Conservation (phyloP, 768 basidiomycete species). For the Polyporus arcularius region DNA sequence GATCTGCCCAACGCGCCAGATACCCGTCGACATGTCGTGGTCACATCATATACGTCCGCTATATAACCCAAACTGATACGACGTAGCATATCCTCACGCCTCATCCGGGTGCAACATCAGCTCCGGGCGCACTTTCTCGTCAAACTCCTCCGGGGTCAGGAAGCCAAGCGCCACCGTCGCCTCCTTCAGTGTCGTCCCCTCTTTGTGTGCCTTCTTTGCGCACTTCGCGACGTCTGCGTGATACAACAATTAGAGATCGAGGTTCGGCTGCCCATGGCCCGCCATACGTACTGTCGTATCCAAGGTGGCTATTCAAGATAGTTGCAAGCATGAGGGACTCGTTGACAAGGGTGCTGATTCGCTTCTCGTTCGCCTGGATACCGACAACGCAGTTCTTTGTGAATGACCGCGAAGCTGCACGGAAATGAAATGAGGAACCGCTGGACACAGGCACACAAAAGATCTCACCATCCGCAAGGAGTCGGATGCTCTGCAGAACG, state of each 20-base stretch:
- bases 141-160: conserved; percentile 89
- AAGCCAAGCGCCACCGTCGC: conserved; percentile 88
- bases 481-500: conserved; percentile 91
- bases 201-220: conserved; percentile 99
- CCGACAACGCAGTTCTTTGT: conserved; percentile 97
- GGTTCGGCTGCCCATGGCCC: not conserved
- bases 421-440: not conserved
- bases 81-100: conserved; percentile 27
- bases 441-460: not conserved
- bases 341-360: conserved; percentile 85
- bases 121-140: conserved; percentile 90
- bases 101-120: conserved; percentile 83
- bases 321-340: conserved; percentile 98
- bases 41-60: conserved; percentile 20
- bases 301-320: conserved; percentile 92
- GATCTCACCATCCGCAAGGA: conserved; percentile 82
- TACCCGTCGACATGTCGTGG: conserved; percentile 8
- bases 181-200: conserved; percentile 95
- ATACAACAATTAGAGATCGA: conserved; percentile 11
- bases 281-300: conserved; percentile 88
- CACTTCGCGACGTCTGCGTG: conserved; percentile 90
- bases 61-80: conserved; percentile 9
- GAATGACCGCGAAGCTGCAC: conserved; percentile 81
- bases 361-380: conserved; percentile 94
- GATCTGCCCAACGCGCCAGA: conserved; percentile 7